phyloP scores from a whole-genome alignment of 2,329 filamentous ascomycete species.

The Cladosporium phlei region DNA sequence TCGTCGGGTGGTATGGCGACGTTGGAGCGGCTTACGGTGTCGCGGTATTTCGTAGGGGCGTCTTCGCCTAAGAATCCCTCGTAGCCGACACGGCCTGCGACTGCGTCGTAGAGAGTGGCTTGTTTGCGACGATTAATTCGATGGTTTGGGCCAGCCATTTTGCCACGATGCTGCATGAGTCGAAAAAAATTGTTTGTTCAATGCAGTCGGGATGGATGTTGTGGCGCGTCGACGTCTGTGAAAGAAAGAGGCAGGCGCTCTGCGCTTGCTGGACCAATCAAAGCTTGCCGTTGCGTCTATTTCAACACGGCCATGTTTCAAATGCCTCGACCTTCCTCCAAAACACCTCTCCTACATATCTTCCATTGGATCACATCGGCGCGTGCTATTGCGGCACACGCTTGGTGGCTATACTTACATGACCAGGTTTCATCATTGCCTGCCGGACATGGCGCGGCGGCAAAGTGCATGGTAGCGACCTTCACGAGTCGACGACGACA shows the following conservation, averaged over 20 bases:
- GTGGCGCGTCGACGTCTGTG: no score
- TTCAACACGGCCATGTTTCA: background rate
- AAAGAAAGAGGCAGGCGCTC: background rate
- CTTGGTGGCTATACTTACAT: background rate
- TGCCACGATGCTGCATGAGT: background rate
- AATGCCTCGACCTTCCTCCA: background rate
- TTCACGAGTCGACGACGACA: background rate
- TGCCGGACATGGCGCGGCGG: background rate
- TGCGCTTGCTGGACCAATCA: slow-evolving; percentile 11
- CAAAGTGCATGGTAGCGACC: no score
- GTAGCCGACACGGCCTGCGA: slow-evolving; percentile 53
- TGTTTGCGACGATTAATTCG: slow-evolving; percentile 1
- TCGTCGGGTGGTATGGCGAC: slow-evolving; percentile 60
- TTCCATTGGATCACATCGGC: background rate
- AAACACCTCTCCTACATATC: background rate
- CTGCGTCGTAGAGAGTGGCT: slow-evolving; percentile 60
- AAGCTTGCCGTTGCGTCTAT: background rate
- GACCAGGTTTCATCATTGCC: background rate
- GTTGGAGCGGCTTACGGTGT: slow-evolving; percentile 25
- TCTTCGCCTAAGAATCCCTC: slow-evolving; percentile 41
- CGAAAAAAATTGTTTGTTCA: no score
- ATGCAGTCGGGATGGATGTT: no score
- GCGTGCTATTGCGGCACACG: background rate
- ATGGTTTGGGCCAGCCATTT: background rate
- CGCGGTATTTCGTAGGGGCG: slow-evolving; percentile 25